phyloP scores from a whole-genome alignment of 208 protist species.

The Kentomonas sorsogonicus region DNA sequence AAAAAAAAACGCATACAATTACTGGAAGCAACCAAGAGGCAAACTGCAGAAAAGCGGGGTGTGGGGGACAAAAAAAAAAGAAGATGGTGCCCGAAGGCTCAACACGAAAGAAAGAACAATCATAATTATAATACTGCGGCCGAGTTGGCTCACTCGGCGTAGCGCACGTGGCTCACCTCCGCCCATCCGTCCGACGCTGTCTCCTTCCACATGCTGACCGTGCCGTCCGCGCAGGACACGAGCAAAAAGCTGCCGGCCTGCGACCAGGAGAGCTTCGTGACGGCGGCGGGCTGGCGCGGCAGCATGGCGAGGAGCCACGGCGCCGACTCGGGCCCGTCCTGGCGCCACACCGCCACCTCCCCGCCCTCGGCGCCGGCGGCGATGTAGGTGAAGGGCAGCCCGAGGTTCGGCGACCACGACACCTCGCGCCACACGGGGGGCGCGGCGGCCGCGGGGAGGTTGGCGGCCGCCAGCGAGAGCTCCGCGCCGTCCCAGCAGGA shows the following conservation, averaged over 20 bases:
- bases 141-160: neutral
- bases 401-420: constrained; percentile 73
- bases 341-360: constrained; percentile 67
- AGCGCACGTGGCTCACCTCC: constrained; percentile 49
- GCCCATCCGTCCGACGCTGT: constrained; percentile 51
- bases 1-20: neutral
- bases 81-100: neutral
- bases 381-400: constrained; percentile 79
- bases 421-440: constrained; percentile 54
- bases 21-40: neutral
- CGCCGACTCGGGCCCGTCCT: constrained; percentile 46
- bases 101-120: too few relatives aligned
- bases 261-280: constrained; percentile 85
- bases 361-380: constrained; percentile 74
- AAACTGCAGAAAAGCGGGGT: too few relatives aligned
- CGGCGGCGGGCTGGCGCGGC: constrained; percentile 19
- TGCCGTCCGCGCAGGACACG: constrained; percentile 71
- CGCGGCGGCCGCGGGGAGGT: constrained; percentile 28
- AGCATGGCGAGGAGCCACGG: constrained; percentile 42
- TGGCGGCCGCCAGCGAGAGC: constrained; percentile 35
- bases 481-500: constrained; percentile 15
- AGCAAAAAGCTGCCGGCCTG: constrained; percentile 71
- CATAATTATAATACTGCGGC: too few relatives aligned
- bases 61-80: neutral
- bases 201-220: constrained; percentile 73